These are phyloP conservation scores for Emericellopsis cladophorae DNA, from an alignment of 2,329 filamentous ascomycete species.

Conservation along the genomic window DNA sequence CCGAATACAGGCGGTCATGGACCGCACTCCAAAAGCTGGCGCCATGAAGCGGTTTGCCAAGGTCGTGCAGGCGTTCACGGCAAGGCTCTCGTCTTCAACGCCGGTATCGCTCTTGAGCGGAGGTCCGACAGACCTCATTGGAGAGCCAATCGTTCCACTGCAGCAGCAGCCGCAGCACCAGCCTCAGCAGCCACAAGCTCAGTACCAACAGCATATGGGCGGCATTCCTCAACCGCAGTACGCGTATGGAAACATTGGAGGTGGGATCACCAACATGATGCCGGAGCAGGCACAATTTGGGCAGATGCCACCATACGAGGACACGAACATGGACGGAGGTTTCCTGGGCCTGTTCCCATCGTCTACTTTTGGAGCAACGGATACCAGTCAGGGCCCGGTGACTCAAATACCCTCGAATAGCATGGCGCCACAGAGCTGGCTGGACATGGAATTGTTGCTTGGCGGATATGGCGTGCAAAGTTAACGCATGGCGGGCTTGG, in stretches of 20 bases:
- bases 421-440: not conserved
- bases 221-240: not conserved
- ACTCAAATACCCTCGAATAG: not conserved
- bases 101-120: not conserved
- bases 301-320: not conserved
- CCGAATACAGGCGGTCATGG: conserved; percentile 8
- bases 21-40: conserved; percentile 12
- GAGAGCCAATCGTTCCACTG: not conserved
- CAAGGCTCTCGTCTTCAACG: conserved; percentile 7
- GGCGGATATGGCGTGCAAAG: not conserved
- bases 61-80: conserved; percentile 14
- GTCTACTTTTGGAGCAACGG: not conserved
- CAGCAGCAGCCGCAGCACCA: not conserved
- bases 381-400: not conserved
- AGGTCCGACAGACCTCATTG: not conserved
- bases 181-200: not conserved
- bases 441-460: not conserved
- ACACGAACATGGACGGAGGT: not conserved
- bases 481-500: too few species aligned
- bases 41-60: conserved; percentile 15
- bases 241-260: not conserved
- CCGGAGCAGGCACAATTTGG: not conserved
- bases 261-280: not conserved
- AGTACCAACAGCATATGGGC: not conserved
- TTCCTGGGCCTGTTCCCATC: not conserved